A percentile compares a stretch with the other conserved stretches of the same genome.
These are phyloP conservation scores for Plectosphaerella cucumerina DNA, from an alignment of 2,329 filamentous ascomycete species.

Conservation along the genomic window DNA sequence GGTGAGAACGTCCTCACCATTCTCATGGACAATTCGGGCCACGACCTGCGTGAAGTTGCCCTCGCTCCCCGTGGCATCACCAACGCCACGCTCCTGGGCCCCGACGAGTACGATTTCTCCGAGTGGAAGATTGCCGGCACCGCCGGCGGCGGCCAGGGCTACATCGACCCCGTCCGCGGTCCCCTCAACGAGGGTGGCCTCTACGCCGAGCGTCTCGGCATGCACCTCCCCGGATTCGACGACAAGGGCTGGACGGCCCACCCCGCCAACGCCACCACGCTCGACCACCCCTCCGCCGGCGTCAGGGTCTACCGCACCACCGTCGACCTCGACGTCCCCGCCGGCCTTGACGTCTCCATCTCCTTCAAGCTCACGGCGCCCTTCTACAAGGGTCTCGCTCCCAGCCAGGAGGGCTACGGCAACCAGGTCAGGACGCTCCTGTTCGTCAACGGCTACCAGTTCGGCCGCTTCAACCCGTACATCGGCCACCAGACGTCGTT, in stretches of 20 bases:
- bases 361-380: constrained; percentile 48
- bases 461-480: constrained; percentile 54
- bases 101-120: constrained; percentile 33
- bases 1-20: constrained; percentile 47
- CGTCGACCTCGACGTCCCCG: constrained; percentile 44
- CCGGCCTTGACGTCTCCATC: constrained; percentile 50
- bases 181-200: constrained; percentile 55
- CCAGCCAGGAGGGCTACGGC: constrained; percentile 20
- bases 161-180: constrained; percentile 52
- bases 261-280: constrained; percentile 22
- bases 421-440: constrained; percentile 45
- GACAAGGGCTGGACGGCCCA: constrained; percentile 36
- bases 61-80: constrained; percentile 47
- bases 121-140: constrained; percentile 56
- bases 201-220: constrained; percentile 52
- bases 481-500: constrained; percentile 59
- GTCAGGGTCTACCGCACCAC: constrained; percentile 53
- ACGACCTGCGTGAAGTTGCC: constrained; percentile 47
- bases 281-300: constrained; percentile 43
- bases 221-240: constrained; percentile 54
- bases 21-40: constrained; percentile 56
- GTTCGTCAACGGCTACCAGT: constrained; percentile 64
- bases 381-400: constrained; percentile 30
- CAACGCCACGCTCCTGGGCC: constrained; percentile 44
- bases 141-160: constrained; percentile 46